Conservation (phyloP, 2,329 filamentous ascomycete species). For the Metarhizium humberi region DNA sequence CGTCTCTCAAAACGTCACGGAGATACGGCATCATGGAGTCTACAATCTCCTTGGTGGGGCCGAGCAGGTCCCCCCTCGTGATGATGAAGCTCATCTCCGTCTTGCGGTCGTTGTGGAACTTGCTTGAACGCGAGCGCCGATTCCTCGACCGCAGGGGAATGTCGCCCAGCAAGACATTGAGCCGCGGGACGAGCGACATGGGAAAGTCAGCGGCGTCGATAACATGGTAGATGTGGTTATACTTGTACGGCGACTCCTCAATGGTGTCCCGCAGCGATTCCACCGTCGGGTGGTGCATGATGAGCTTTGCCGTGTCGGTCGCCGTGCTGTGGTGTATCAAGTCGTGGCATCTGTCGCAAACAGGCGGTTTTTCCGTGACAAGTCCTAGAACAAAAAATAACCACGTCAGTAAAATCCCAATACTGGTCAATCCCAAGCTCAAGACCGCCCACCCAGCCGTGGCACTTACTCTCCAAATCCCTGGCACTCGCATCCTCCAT, state of each 20-base stretch:
- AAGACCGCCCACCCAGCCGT: not conserved
- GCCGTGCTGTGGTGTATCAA: slow-evolving; percentile 68
- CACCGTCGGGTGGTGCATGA: slow-evolving; percentile 74
- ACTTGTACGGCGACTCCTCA: slow-evolving; percentile 76
- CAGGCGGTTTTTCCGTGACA: slow-evolving; percentile 33
- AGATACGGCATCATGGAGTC: slow-evolving; percentile 82
- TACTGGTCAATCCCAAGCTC: not conserved
- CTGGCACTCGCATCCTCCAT: slow-evolving; percentile 8
- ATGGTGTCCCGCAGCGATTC: slow-evolving; percentile 77
- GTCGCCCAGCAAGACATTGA: slow-evolving; percentile 61
- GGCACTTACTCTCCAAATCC: slow-evolving; percentile 2
- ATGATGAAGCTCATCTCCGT: slow-evolving; percentile 86
- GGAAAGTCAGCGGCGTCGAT: slow-evolving; percentile 95
- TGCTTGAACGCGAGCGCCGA: slow-evolving; percentile 59
- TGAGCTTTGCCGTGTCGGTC: slow-evolving; percentile 27
- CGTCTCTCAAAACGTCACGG: slow-evolving; percentile 64
- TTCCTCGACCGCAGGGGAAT: slow-evolving; percentile 72
- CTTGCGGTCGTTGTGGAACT: slow-evolving; percentile 57
- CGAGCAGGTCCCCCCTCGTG: slow-evolving; percentile 78
- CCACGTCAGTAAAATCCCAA: not conserved
- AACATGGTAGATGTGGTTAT: slow-evolving; percentile 93
- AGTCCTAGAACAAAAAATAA: slow-evolving; percentile 3
- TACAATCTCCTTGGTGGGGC: slow-evolving; percentile 73
- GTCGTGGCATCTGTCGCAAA: slow-evolving; percentile 83
- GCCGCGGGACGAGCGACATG: slow-evolving; percentile 75